Percentiles rank a stretch among this genome's conserved stretches.
Evolutionary conservation across 352 stramenopile species (phyloP).

Genomic region (Phytopythium aichiense): DNA sequence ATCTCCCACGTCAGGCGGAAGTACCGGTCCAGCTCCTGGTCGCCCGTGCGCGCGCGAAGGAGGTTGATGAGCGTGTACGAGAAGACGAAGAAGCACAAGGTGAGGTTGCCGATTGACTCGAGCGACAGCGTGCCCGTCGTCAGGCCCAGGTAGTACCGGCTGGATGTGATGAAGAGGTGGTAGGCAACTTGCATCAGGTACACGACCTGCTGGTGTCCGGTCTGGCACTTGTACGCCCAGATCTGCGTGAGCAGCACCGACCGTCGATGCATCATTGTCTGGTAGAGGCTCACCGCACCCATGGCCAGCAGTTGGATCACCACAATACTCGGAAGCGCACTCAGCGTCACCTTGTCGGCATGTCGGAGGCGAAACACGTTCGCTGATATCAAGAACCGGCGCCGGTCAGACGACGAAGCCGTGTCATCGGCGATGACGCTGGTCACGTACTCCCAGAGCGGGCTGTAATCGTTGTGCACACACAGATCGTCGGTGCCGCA

Average conservation of each 20-base stretch:
- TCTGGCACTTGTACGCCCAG: constrained; percentile 35
- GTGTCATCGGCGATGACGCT: background rate
- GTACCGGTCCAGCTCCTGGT: constrained; percentile 27
- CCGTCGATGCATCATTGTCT: constrained; percentile 29
- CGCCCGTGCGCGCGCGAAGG: constrained; percentile 22
- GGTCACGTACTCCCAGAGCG: constrained; percentile 24
- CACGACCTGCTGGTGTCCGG: constrained; percentile 29
- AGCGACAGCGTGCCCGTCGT: constrained; percentile 15
- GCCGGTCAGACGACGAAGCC: background rate
- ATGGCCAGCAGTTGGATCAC: constrained; percentile 28
- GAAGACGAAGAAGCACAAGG: constrained; percentile 15
- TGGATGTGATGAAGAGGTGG: constrained; percentile 26
- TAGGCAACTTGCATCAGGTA: constrained; percentile 32
- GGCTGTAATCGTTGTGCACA: constrained; percentile 31
- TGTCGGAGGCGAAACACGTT: constrained; percentile 25
- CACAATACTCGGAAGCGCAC: constrained; percentile 16
- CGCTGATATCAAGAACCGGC: constrained; percentile 15
- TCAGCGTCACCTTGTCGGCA: constrained; percentile 28
- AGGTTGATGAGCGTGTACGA: constrained; percentile 18
- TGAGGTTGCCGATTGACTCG: constrained; percentile 11
- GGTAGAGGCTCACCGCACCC: constrained; percentile 21
- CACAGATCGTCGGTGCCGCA: constrained; percentile 5
- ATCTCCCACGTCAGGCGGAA: constrained; percentile 33
- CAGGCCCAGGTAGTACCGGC: constrained; percentile 23
- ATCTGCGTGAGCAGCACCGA: constrained; percentile 32